A percentile compares a stretch with the other conserved stretches of the same genome.
phyloP scores from a whole-genome alignment of 2,329 filamentous ascomycete genomes.

The Arthrobotrys pseudoclavata region DNA sequence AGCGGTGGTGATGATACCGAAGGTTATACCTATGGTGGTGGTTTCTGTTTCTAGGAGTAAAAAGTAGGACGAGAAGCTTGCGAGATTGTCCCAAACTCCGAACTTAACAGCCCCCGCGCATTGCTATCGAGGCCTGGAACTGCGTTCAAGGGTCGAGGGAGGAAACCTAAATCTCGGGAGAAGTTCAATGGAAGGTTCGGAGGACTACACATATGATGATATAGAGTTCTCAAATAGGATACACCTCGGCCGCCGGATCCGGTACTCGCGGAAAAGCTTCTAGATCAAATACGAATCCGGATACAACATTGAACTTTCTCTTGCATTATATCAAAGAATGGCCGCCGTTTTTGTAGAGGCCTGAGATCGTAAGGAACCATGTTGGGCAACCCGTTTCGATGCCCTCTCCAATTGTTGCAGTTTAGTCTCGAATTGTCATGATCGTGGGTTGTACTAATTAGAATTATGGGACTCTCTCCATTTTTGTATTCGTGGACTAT shows the following conservation, averaged over 20 bases:
- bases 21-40: background rate
- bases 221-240: slow-evolving; percentile 13
- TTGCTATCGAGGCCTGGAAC: background rate
- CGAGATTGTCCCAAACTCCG: slow-evolving; percentile 1
- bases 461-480: background rate
- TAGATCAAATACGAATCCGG: slow-evolving; percentile 7
- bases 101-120: background rate
- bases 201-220: background rate
- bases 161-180: background rate
- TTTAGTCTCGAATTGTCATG: background rate
- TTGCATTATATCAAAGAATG: background rate
- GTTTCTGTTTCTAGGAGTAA: background rate
- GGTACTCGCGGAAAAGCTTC: slow-evolving; percentile 11
- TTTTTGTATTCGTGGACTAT: background rate
- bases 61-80: slow-evolving; percentile 8
- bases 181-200: background rate
- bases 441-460: background rate
- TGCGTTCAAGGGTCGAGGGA: background rate
- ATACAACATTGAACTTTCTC: background rate
- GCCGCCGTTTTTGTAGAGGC: background rate
- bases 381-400: background rate
- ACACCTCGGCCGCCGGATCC: slow-evolving; percentile 18
- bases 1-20: background rate
- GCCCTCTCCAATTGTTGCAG: background rate
- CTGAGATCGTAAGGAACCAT: no score